Evolutionary conservation across 495 filamentous ascomycete species (phyloP).

Genomic region (Lasiosphaeria ovina): DNA sequence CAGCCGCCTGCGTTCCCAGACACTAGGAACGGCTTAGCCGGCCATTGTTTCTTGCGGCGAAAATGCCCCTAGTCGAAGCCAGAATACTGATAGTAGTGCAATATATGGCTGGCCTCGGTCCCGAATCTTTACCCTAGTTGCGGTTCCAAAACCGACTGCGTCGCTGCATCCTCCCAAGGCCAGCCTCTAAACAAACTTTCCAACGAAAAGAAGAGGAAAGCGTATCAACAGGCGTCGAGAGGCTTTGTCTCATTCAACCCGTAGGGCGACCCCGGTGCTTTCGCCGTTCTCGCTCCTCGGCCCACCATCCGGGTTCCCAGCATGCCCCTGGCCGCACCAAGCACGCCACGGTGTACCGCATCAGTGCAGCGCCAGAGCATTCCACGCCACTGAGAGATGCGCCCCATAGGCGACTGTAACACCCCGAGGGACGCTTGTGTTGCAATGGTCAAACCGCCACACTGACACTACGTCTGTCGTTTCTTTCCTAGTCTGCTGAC

Average conservation of each 20-base stretch:
- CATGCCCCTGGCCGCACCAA: constrained; percentile 10
- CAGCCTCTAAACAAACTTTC: not conserved
- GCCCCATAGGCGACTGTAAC: constrained; percentile 30
- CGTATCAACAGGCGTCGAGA: constrained; percentile 1
- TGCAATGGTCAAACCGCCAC: constrained; percentile 12
- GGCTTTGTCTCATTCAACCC: constrained; percentile 7
- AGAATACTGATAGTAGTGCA: constrained; percentile 18
- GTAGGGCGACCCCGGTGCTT: not conserved
- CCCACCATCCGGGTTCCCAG: constrained; percentile 17
- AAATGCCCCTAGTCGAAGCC: constrained; percentile 2
- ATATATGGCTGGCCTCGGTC: constrained; percentile 26
- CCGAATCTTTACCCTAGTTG: constrained; percentile 18
- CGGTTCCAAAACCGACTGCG: constrained; percentile 25
- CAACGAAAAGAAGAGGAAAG: not conserved
- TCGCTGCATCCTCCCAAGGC: constrained; percentile 6
- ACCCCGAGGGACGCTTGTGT: constrained; percentile 15
- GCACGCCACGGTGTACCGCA: constrained; percentile 5
- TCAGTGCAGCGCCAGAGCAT: constrained; percentile 16
- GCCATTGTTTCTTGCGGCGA: constrained; percentile 14
- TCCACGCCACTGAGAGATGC: constrained; percentile 24
- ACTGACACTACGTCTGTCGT: constrained; percentile 14
- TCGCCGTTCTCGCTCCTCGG: constrained; percentile 1
- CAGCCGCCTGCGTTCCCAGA: constrained; percentile 3
- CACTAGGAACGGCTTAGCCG: constrained; percentile 6
- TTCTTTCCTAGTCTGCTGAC: constrained; percentile 9